These are phyloP conservation scores for Tephrocybe rancida DNA, from an alignment of 768 basidiomycete species.

Conservation along the genomic window DNA sequence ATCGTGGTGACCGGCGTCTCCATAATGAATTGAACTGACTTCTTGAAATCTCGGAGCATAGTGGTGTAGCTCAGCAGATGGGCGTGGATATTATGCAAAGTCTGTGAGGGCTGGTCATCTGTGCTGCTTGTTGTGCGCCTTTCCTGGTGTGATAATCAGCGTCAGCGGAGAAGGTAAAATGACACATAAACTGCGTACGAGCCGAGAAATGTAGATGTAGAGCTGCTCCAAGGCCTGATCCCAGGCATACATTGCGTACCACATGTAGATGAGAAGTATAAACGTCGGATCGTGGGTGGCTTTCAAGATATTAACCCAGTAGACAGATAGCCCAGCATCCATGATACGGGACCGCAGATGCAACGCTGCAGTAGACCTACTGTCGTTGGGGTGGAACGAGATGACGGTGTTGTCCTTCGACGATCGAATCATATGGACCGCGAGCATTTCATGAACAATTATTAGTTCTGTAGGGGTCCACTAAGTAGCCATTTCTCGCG, in stretches of 20 bases:
- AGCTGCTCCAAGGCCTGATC: constrained; percentile 58
- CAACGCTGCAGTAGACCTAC: constrained; percentile 9
- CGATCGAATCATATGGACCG: constrained; percentile 39
- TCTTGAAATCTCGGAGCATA: constrained; percentile 55
- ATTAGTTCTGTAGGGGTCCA: constrained; percentile 20
- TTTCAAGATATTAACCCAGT: constrained; percentile 45
- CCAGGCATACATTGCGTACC: constrained; percentile 67
- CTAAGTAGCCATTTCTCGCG: background rate
- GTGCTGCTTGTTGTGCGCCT: constrained; percentile 37
- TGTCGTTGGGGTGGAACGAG: constrained; percentile 14
- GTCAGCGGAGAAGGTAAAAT: background rate
- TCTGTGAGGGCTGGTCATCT: constrained; percentile 48
- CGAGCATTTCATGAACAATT: constrained; percentile 36
- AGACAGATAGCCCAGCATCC: constrained; percentile 41
- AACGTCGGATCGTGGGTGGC: constrained; percentile 57
- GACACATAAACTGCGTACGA: constrained; percentile 34
- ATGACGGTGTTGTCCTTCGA: constrained; percentile 13
- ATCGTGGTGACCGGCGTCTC: constrained; percentile 39
- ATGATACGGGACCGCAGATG: constrained; percentile 14
- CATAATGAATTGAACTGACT: constrained; percentile 51
- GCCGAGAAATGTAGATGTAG: constrained; percentile 49
- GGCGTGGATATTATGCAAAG: constrained; percentile 60
- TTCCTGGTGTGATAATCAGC: constrained; percentile 38
- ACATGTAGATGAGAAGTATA: constrained; percentile 52
- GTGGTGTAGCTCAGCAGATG: constrained; percentile 61